phyloP scores from a whole-genome alignment of 148 eudicot genomes.

The Camellia lanceoleosa region DNA sequence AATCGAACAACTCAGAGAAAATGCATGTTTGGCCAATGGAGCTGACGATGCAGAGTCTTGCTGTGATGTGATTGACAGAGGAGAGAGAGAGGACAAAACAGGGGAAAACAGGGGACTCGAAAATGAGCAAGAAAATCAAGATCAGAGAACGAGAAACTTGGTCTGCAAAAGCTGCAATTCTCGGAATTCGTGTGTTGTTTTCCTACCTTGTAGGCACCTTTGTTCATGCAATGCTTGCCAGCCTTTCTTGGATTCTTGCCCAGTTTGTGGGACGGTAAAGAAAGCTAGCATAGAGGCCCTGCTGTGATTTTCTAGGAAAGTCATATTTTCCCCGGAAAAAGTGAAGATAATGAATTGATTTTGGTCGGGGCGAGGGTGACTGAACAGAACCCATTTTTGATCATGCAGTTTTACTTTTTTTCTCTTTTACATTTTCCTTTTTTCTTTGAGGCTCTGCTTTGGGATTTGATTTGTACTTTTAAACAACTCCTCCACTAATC shows the following conservation, averaged over 20 bases:
- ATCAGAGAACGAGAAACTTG: slow-evolving; percentile 17
- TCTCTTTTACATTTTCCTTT: neutral
- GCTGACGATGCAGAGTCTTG: slow-evolving; percentile 69
- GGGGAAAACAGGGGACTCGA: slow-evolving; percentile 6
- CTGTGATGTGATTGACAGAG: slow-evolving; percentile 26
- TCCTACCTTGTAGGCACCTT: slow-evolving; percentile 74
- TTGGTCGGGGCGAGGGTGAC: neutral
- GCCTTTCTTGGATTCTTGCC: slow-evolving; percentile 55
- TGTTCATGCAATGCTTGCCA: slow-evolving; percentile 66
- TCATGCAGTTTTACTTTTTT: neutral
- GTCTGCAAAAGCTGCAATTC: slow-evolving; percentile 50
- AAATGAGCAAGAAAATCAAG: neutral
- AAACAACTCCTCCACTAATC: neutral
- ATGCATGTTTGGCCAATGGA: slow-evolving; percentile 20
- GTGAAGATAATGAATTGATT: neutral
- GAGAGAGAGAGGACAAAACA: slow-evolving; percentile 4
- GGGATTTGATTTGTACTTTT: slow-evolving; percentile 11
- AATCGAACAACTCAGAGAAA: slow-evolving; percentile 49
- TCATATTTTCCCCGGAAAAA: neutral
- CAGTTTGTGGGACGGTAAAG: slow-evolving; percentile 61
- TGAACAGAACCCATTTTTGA: slow-evolving; percentile 11
- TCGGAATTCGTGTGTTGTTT: slow-evolving; percentile 43
- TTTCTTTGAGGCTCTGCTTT: neutral
- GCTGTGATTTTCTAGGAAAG: slow-evolving; percentile 22
- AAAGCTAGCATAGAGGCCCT: slow-evolving; percentile 54